Percentiles rank a stretch among this genome's conserved stretches.
Evolutionary conservation across 805 yeast species (phyloP).

Genomic region (Debaryomyces prosopidis): DNA sequence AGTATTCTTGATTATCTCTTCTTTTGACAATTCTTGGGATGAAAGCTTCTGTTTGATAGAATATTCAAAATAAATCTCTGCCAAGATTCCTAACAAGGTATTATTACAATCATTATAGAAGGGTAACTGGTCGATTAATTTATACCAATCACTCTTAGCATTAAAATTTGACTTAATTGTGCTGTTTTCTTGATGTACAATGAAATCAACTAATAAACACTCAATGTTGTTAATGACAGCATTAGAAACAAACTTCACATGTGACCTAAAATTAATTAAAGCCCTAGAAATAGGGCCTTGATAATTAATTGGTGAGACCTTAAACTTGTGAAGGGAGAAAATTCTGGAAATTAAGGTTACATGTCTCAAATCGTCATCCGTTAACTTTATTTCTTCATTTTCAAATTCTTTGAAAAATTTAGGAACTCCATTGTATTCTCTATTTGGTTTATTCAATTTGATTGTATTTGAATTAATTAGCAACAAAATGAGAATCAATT

Average conservation of each 20-base stretch:
- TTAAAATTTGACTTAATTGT: conserved; percentile 45
- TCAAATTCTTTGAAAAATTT: conserved; percentile 33
- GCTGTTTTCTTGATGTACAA: conserved; percentile 47
- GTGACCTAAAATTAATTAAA: conserved; percentile 66
- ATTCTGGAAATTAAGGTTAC: conserved; percentile 37
- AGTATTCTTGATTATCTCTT: conserved; percentile 25
- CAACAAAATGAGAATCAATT: conserved; percentile 48
- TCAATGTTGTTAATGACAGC: conserved; percentile 58
- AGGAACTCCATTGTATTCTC: conserved; percentile 32
- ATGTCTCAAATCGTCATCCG: conserved; percentile 39
- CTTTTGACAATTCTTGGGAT: conserved; percentile 18
- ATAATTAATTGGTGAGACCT: conserved; percentile 49
- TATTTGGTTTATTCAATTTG: conserved; percentile 40
- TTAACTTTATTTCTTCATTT: conserved; percentile 31
- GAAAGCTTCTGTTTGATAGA: conserved; percentile 29
- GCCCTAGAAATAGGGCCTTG: conserved; percentile 72
- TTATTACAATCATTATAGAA: conserved; percentile 57
- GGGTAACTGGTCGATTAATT: conserved; percentile 58
- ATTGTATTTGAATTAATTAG: conserved; percentile 39
- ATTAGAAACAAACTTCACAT: conserved; percentile 51
- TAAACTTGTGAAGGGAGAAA: conserved; percentile 35
- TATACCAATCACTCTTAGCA: conserved; percentile 56
- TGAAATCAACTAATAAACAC: conserved; percentile 48
- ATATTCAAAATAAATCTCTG: conserved; percentile 53
- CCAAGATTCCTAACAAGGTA: conserved; percentile 62